A percentile compares a stretch with the other conserved stretches of the same genome.
phyloP scores from a whole-genome alignment of 2,329 filamentous ascomycete genomes.

The Fusarium mangiferae region DNA sequence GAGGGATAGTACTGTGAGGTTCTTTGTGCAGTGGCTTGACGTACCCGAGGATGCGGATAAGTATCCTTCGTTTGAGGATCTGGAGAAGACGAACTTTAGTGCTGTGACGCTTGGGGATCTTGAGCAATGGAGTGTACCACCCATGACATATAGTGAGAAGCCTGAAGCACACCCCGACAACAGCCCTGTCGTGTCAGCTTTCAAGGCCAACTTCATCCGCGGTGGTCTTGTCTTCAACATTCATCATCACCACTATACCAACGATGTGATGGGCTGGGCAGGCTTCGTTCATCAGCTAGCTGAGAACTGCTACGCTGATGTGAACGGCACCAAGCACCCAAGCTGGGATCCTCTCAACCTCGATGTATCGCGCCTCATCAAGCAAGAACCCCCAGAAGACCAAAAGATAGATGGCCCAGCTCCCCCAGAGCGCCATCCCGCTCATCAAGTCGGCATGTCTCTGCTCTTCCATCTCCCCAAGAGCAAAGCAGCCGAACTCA shows the following conservation, averaged over 20 bases:
- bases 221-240: constrained; percentile 55
- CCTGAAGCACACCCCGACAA: constrained; percentile 50
- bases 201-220: constrained; percentile 54
- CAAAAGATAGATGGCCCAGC: constrained; percentile 47
- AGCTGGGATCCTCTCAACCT: constrained; percentile 50
- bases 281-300: constrained; percentile 53
- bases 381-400: constrained; percentile 41
- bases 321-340: constrained; percentile 45
- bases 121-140: constrained; percentile 47
- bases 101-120: constrained; percentile 48
- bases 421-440: constrained; percentile 43
- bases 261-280: constrained; percentile 56
- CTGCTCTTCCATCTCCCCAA: constrained; percentile 57
- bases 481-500: constrained; percentile 55
- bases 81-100: constrained; percentile 51
- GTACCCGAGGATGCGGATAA: constrained; percentile 32
- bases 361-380: constrained; percentile 50
- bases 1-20: constrained; percentile 47
- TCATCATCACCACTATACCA: constrained; percentile 56
- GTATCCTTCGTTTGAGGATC: constrained; percentile 52
- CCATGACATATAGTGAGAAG: constrained; percentile 54
- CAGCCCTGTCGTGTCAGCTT: constrained; percentile 50
- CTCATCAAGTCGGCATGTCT: constrained; percentile 36
- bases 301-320: constrained; percentile 53
- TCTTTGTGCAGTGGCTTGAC: constrained; percentile 54